Evolutionary conservation across 2,329 filamentous ascomycete genomes (phyloP).

Genomic region (Colletotrichum liriopes): DNA sequence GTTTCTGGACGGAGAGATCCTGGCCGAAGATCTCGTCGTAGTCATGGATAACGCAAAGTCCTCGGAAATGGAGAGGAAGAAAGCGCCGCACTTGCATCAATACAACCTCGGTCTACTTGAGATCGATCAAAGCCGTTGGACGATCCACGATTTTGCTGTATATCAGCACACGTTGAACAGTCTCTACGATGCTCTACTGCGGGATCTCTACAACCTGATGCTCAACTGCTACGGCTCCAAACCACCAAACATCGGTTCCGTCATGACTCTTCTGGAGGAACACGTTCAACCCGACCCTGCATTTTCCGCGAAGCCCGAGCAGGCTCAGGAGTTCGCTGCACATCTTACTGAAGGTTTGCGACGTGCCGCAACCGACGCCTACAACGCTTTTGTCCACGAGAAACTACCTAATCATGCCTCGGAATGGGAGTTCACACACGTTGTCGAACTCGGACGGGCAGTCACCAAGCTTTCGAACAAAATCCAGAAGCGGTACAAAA

Average conservation of each 20-base stretch:
- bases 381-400: slow-evolving; percentile 83
- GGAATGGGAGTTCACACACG: slow-evolving; percentile 91
- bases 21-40: slow-evolving; percentile 84
- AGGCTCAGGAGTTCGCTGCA: slow-evolving; percentile 79
- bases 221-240: slow-evolving; percentile 93
- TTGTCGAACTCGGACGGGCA: slow-evolving; percentile 89
- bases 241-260: slow-evolving; percentile 82
- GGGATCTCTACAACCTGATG: slow-evolving; percentile 90
- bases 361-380: slow-evolving; percentile 83
- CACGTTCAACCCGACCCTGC: slow-evolving; percentile 86
- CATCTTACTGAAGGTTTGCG: slow-evolving; percentile 81
- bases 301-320: slow-evolving; percentile 80
- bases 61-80: slow-evolving; percentile 76
- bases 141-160: slow-evolving; percentile 75
- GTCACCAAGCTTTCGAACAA: slow-evolving; percentile 89
- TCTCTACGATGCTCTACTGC: slow-evolving; percentile 85
- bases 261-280: slow-evolving; percentile 85
- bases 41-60: slow-evolving; percentile 88
- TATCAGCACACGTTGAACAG: slow-evolving; percentile 83
- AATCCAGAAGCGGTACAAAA: slow-evolving; percentile 93
- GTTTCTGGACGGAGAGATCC: slow-evolving; percentile 86
- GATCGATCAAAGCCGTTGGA: slow-evolving; percentile 76
- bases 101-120: slow-evolving; percentile 67
- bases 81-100: slow-evolving; percentile 69
- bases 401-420: slow-evolving; percentile 85